Evolutionary conservation across 768 basidiomycete species (phyloP).

Genomic region (Boletus tylopilopsis): DNA sequence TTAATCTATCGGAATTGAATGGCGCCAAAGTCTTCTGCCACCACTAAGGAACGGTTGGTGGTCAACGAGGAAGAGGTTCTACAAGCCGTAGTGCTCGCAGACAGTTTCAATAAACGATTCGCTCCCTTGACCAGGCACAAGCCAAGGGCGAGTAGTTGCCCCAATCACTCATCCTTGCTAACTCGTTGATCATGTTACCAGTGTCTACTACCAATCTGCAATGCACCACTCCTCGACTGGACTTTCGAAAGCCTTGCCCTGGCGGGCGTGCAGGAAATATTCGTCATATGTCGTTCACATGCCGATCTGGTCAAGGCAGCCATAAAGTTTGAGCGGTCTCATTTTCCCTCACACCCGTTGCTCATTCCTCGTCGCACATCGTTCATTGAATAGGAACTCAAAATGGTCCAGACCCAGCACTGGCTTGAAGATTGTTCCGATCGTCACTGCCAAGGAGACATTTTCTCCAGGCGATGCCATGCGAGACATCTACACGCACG

Average conservation of each 20-base stretch:
- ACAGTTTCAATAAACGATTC: slow-evolving; percentile 94
- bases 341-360: slow-evolving; percentile 8
- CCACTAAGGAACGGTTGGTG: slow-evolving; percentile 60
- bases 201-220: slow-evolving; percentile 93
- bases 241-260: slow-evolving; percentile 92
- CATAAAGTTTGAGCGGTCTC: slow-evolving; percentile 58
- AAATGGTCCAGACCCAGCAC: slow-evolving; percentile 82
- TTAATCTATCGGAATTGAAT: slow-evolving; percentile 39
- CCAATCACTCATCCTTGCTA: slow-evolving; percentile 9
- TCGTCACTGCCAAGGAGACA: slow-evolving; percentile 82
- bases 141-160: slow-evolving; percentile 64
- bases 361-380: slow-evolving; percentile 3
- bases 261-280: slow-evolving; percentile 95
- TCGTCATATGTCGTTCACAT: slow-evolving; percentile 91
- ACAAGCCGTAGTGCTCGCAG: slow-evolving; percentile 93
- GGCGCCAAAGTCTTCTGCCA: slow-evolving; percentile 56
- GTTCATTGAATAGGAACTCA: slow-evolving; percentile 51
- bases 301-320: slow-evolving; percentile 80
- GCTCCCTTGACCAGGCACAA: slow-evolving; percentile 83
- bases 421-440: slow-evolving; percentile 79
- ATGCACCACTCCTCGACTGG: slow-evolving; percentile 91
- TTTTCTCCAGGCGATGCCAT: slow-evolving; percentile 89
- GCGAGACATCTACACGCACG: slow-evolving; percentile 90
- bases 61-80: slow-evolving; percentile 80
- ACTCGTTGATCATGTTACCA: slow-evolving; percentile 31